Evolutionary conservation across 306 rosid genomes (phyloP), one percentile per base, ranked within the genome.

Genomic region (Cicer chorassanicum): DNA sequence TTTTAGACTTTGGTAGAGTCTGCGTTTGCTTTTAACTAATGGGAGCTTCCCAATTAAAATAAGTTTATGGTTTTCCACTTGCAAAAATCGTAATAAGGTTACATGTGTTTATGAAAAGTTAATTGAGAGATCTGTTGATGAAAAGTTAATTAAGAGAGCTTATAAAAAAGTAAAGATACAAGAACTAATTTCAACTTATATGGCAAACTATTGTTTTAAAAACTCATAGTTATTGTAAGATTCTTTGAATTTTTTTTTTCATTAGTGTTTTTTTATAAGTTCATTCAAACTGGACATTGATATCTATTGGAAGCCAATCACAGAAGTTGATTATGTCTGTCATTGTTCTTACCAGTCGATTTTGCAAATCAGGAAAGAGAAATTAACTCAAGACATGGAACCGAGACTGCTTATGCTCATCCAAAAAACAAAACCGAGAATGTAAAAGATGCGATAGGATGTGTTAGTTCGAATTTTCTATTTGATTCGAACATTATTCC

Each of bases 271-370:
- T 42, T 65, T 43, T 36, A 65, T 4, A 65, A 10, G 50, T 43
- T 43, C 54, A 65, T 6, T 65, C 6, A 62, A 62, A 62, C 46
- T 39, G 24, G 34, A 54, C 12, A 54, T 54, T 54, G 36, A 54
- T 54, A 54, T 54, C 9, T 24, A 41, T 65, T 15, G 34, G 21
- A 40, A 53, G 41, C 77, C 56, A 53, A 45, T 48, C 19, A 43
- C 19, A 71, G 72, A 65, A 72, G 41, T 72, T 82, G 75, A 77
- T 65, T 54, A 10, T 68, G 64, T 65, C 42, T 53, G 3, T 65
- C 62, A 61, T 76, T 82, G 65, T 66, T 65, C 72, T 72, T 77
- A 19, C 42, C 63, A 73, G 80, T 60, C 12, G 34, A 13, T 57
- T 14, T 8, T 73, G 36, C 43, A 36, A 61, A 68, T 56, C 68